Base-by-base conservation (phyloP, 768 basidiomycete species). In the Fibroporia radiculosa region DNA sequence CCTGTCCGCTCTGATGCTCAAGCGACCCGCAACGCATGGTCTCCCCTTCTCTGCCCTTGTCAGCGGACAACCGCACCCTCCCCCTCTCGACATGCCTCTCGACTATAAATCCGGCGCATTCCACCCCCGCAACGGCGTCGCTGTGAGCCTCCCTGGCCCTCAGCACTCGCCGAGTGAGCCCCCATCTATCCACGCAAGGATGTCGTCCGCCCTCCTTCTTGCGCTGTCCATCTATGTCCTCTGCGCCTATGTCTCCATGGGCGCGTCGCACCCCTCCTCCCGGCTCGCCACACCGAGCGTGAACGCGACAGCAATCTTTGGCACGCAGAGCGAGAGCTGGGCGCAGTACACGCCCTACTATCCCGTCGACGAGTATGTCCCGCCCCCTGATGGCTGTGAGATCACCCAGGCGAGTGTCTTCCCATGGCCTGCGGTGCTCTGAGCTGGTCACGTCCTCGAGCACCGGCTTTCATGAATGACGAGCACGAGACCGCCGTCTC, bases 331-430 rank as follows among this genome's bases (percentile, higher is more conserved):
- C 29, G 45, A 36, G 19, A 51, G 45, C 29, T 84, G 81, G 82
- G 78, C 70, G 10, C 67, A 75, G 29, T 82, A 82, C 52, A 71
- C 80, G 23, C 83, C 83, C 0, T 84, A 73, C 57, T 72, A 67
- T 45, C 63, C 81, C 0, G 66, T 65, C 4, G 68, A 59, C 3
- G 49, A 59, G 24, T 83, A 84, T 56, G 28, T 48, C 1, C 48
- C 61, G 1, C 74, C 75, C 0, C 78, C 80, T 1, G 52, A 56
- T 3, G 57, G 57, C 16, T 86, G 84, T 54, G 57, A 62, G 14
- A 57, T 84, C 33, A 66, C 66, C n/a, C 82, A 83, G 65, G 82
- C 77, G 52, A 41, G 58, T 49, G 32, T n/a, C 29, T n/a, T n/a
- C n/a, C n/a, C n/a, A n/a, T n/a, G n/a, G n/a, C n/a, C n/a, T n/a